Base-by-base conservation (phyloP, 306 rosid genomes). In the Boehmeria nivea region DNA sequence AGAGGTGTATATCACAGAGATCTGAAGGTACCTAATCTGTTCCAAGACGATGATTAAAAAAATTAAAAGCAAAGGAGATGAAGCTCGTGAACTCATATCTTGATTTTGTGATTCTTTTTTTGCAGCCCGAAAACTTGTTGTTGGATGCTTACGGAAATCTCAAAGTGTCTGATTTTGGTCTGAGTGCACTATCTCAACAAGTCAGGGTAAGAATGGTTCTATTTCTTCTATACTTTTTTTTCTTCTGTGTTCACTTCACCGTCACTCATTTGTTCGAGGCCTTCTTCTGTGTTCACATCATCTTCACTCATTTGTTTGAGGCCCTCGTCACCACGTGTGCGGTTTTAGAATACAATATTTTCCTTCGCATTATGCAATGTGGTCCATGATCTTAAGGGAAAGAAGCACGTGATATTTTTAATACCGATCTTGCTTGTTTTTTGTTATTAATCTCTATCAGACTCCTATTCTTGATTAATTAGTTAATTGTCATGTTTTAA, bases 1-100 rank as follows among this genome's bases (percentile, higher is more conserved):
- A 85, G 99, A 68, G 99, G 99, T 51, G 99, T 91, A 38, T 91
- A 68, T 65, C 99, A 91, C 66, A 75, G 99, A 71, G 99, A 91
- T 60, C 82, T 91, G 43, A 91, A 91, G 96, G 99, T 83, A 72
- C 67, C 49, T 23, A 57, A 43, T 23, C 47, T 31, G 25, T 65
- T 45, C 18, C 28, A 31, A 33, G 26, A n/a, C 33, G 49, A 8
- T 22, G 22, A 12, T 48, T 3, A 12, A 17, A 47, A 24, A 3
- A 23, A 1, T 15, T 51, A 20, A 26, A 20, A 51, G 24, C 23
- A 54, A 3, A 21, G n/a, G 59, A 55, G 24, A 46, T n/a, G 19
- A 28, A n/a, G 24, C 6, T 20, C 4, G 21, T 20, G 15, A 19
- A 42, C 20, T 10, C 31, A 13, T 20, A 48, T 51, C 18, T 22